Percentiles rank a stretch among this genome's conserved stretches.
phyloP scores from a whole-genome alignment of 2,329 filamentous ascomycete species.

The Cladosporium velox region DNA sequence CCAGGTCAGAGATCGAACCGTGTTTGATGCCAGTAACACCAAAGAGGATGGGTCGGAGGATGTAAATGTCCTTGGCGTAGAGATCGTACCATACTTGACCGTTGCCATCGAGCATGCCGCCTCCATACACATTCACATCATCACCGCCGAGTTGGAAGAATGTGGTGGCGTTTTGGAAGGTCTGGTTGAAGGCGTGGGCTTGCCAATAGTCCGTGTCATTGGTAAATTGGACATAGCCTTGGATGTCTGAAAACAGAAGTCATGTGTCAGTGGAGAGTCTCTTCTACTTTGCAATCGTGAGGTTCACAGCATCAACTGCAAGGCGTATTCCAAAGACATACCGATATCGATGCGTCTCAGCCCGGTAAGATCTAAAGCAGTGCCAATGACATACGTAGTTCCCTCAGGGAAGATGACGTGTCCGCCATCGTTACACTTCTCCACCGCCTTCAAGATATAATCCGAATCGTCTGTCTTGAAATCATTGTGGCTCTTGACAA shows the following conservation, averaged over 20 bases:
- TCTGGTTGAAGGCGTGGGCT: slow-evolving; percentile 62
- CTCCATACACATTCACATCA: slow-evolving; percentile 69
- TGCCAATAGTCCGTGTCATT: slow-evolving; percentile 71
- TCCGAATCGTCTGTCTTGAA: slow-evolving; percentile 52
- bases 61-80: slow-evolving; percentile 59
- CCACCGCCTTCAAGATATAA: slow-evolving; percentile 57
- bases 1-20: slow-evolving; percentile 61
- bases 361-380: slow-evolving; percentile 66
- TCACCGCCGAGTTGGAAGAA: slow-evolving; percentile 68
- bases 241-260: slow-evolving; percentile 49
- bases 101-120: slow-evolving; percentile 64
- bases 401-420: slow-evolving; percentile 60
- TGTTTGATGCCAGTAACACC: slow-evolving; percentile 59
- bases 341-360: slow-evolving; percentile 64
- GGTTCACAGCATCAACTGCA: neutral
- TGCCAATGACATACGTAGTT: slow-evolving; percentile 62
- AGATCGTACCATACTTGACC: slow-evolving; percentile 67
- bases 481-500: slow-evolving; percentile 42
- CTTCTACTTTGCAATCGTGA: neutral
- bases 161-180: slow-evolving; percentile 66
- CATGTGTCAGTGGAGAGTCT: slow-evolving; percentile 24
- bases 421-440: slow-evolving; percentile 64
- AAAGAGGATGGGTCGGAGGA: slow-evolving; percentile 61
- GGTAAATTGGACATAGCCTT: slow-evolving; percentile 63
- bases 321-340: slow-evolving; percentile 32